Conservation (phyloP, 208 protist genomes). For the Porcisia hertigi region DNA sequence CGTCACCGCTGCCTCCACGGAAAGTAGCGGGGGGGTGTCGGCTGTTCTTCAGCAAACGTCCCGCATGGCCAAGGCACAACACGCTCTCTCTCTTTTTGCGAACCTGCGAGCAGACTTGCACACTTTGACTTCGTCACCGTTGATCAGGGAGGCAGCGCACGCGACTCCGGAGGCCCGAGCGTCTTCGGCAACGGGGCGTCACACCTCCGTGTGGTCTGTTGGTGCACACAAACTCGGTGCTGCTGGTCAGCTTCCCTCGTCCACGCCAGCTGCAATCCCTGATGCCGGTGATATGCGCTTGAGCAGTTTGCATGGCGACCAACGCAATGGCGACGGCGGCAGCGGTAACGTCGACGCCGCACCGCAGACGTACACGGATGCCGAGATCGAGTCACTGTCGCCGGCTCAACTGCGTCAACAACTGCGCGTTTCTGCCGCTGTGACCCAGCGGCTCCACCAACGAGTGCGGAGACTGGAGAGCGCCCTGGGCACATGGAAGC, state of each 20-base stretch:
- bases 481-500: constrained; percentile 10
- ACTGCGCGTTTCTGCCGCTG: constrained; percentile 16
- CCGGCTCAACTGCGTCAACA: constrained; percentile 23
- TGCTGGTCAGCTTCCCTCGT: background rate
- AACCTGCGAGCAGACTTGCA: constrained; percentile 12
- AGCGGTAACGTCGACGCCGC: background rate
- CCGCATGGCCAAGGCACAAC: constrained; percentile 27
- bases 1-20: background rate
- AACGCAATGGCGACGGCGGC: background rate
- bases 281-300: background rate
- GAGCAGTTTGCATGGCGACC: background rate
- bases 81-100: constrained; percentile 29
- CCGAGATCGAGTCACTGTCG: constrained; percentile 17
- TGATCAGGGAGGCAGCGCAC: background rate
- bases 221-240: background rate
- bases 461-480: constrained; percentile 16
- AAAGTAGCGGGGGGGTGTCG: constrained; percentile 1
- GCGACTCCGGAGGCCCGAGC: background rate
- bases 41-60: constrained; percentile 9
- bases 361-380: constrained; percentile 19
- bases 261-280: background rate
- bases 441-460: constrained; percentile 25
- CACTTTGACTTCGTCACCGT: background rate
- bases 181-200: background rate
- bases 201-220: background rate